Percentiles rank a stretch among this genome's conserved stretches.
Evolutionary conservation across 345 rosid genomes (phyloP).

Genomic region (Schrenkiella parvula): DNA sequence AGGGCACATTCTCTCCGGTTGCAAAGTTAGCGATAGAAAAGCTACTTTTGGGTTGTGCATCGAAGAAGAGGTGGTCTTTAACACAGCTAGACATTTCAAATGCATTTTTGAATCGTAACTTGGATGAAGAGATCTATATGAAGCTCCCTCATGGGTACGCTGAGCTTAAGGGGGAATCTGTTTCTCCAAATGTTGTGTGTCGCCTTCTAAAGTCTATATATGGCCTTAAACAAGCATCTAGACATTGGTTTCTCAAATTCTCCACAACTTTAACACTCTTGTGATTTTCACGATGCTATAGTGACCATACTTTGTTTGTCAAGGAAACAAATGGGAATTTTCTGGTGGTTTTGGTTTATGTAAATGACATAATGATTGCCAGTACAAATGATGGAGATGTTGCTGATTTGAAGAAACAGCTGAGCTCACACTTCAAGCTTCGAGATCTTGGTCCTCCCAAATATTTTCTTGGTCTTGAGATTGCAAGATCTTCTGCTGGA

Average conservation of each 20-base stretch:
- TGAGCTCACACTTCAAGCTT: not conserved
- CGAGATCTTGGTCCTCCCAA: not conserved
- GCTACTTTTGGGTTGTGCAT: no score
- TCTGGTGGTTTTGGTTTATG: not conserved
- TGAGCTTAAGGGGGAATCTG: not conserved
- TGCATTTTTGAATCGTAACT: not conserved
- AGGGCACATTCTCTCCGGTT: no score
- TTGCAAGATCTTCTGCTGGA: not conserved
- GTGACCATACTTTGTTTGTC: not conserved
- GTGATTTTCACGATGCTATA: rapidly evolving
- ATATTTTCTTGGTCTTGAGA: not conserved
- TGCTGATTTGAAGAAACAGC: not conserved
- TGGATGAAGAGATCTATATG: not conserved
- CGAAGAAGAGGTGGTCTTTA: not conserved
- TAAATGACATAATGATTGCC: not conserved
- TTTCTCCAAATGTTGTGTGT: no score
- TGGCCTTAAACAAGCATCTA: not conserved
- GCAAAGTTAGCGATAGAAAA: no score
- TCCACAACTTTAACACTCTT: not conserved
- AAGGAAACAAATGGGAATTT: rapidly evolving
- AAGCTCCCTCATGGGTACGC: not conserved
- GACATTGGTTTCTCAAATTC: not conserved
- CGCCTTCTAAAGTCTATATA: not conserved
- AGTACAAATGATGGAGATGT: not conserved
- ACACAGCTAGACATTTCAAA: not conserved